These are phyloP conservation scores for Nicotiana benthamiana DNA, from an alignment of 257 asterid genomes.

Conservation along the genomic window DNA sequence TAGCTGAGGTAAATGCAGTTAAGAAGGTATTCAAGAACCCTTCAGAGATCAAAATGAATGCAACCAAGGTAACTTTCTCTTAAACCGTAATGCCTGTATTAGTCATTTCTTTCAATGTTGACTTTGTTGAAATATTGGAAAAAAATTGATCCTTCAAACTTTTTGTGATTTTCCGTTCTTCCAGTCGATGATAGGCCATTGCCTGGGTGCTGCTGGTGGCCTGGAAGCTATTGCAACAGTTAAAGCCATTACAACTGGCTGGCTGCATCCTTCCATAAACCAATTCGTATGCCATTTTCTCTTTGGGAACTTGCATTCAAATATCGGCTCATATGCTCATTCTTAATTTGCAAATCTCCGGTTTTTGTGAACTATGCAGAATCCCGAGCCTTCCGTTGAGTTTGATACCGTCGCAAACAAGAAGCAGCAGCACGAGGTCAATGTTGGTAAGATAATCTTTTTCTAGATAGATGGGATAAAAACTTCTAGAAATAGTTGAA, in stretches of 20 bases:
- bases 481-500: not conserved
- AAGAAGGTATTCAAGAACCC: constrained; percentile 88
- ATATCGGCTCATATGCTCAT: not conserved
- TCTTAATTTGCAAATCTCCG: not conserved
- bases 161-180: not conserved
- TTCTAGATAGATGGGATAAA: not conserved
- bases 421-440: constrained; percentile 73
- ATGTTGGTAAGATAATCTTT: constrained; percentile 56
- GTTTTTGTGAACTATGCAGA: constrained; percentile 33
- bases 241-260: constrained; percentile 81
- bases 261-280: constrained; percentile 89
- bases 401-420: constrained; percentile 71
- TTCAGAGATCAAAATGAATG: constrained; percentile 67
- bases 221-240: constrained; percentile 90
- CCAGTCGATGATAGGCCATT: constrained; percentile 97
- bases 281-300: constrained; percentile 50
- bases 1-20: constrained; percentile 86
- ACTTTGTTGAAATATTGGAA: not conserved
- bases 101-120: not conserved
- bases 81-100: not conserved
- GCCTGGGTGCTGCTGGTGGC: constrained; percentile 98
- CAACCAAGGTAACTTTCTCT: constrained; percentile 61
- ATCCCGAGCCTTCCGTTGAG: constrained; percentile 80
- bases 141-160: not conserved
- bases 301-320: not conserved